phyloP scores from a whole-genome alignment of 495 filamentous ascomycete genomes.

The Aspergillus affinis region DNA sequence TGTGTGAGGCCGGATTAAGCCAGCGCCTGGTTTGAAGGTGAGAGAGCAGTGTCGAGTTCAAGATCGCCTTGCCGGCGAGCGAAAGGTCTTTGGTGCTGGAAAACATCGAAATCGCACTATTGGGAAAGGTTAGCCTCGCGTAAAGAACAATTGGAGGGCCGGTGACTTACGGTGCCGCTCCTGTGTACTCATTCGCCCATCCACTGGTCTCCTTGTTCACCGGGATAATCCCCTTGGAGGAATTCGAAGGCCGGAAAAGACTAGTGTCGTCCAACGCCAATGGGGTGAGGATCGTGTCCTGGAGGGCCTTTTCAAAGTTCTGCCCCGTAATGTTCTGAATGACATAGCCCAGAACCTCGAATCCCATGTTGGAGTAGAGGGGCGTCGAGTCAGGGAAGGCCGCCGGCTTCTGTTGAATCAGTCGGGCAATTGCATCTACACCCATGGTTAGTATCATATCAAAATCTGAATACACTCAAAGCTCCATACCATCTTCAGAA shows the following conservation, averaged over 20 bases:
- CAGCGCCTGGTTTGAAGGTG: conserved; percentile 39
- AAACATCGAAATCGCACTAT: conserved; percentile 27
- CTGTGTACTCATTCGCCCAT: conserved; percentile 3
- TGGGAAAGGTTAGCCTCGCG: conserved; percentile 18
- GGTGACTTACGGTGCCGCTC: conserved; percentile 23
- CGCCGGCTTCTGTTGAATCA: conserved; percentile 28
- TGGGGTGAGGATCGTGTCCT: conserved; percentile 37
- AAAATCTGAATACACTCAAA: not conserved
- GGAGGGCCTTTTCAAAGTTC: conserved; percentile 39
- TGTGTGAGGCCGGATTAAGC: conserved; percentile 50
- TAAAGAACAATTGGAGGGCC: too few relatives aligned
- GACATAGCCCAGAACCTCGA: conserved; percentile 53
- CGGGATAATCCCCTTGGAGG: not conserved
- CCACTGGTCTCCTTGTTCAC: not conserved
- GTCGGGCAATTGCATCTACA: not conserved
- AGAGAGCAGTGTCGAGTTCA: conserved; percentile 45
- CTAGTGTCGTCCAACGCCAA: conserved; percentile 41
- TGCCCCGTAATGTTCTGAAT: conserved; percentile 50
- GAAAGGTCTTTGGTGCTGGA: conserved; percentile 29
- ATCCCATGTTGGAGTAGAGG: conserved; percentile 58
- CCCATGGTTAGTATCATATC: not conserved
- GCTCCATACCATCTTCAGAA: not conserved
- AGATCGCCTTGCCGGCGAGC: conserved; percentile 45
- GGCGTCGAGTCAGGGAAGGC: conserved; percentile 47
- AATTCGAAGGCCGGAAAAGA: not conserved